Percentiles rank a stretch among this genome's conserved stretches.
These are phyloP conservation scores for Chrysosporium queenslandicum DNA, from an alignment of 2,329 filamentous ascomycete genomes.

Conservation along the genomic window DNA sequence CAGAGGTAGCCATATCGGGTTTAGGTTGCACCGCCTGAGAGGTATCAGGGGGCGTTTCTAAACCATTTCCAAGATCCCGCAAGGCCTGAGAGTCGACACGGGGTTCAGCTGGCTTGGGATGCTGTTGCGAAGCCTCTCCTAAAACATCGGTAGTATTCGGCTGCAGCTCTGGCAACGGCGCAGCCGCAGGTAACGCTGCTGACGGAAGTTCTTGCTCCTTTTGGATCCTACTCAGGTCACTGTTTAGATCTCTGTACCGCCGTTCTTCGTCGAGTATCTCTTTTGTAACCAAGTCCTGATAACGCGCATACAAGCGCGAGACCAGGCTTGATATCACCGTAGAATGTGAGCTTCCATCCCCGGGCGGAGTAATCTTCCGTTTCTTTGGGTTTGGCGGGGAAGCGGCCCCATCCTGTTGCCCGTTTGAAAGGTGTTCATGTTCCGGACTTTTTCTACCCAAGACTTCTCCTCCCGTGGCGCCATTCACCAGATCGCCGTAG, in stretches of 20 bases:
- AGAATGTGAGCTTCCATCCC: conserved; percentile 56
- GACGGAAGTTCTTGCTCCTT: conserved; percentile 23
- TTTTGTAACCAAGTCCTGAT: conserved; percentile 57
- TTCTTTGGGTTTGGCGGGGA: conserved; percentile 50
- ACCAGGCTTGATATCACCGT: conserved; percentile 62
- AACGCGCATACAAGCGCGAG: conserved; percentile 63
- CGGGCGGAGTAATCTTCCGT: conserved; percentile 60
- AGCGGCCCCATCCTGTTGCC: conserved; percentile 26
- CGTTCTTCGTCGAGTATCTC: conserved; percentile 67
- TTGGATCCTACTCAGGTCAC: conserved; percentile 60
- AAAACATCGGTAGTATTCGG: neutral
- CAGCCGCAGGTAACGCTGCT: neutral
- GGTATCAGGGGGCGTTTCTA: neutral
- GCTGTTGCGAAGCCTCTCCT: neutral
- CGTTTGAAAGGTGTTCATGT: conserved; percentile 23
- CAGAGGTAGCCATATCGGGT: neutral
- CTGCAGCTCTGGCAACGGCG: neutral
- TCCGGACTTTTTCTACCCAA: conserved; percentile 24
- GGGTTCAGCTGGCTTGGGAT: neutral
- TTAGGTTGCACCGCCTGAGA: neutral
- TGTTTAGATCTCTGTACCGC: conserved; percentile 52
- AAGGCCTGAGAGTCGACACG: neutral
- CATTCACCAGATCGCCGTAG: conserved; percentile 64
- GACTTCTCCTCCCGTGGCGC: conserved; percentile 43
- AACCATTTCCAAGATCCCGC: neutral